Evolutionary conservation across 164 flowering plant species (phyloP).

Genomic region (Umbellularia californica): DNA sequence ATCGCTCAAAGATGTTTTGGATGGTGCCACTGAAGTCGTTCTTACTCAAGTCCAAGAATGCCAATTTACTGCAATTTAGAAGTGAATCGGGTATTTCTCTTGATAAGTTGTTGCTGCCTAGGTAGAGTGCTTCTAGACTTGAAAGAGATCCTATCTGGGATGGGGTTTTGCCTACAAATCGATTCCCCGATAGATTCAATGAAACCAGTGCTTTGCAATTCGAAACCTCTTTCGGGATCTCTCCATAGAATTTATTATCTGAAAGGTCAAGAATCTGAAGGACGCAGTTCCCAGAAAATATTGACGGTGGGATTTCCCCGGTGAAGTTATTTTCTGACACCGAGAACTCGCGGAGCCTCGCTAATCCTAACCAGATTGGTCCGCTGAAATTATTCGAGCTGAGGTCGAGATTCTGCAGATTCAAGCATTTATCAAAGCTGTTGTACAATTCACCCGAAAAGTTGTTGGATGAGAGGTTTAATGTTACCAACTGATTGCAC

Average conservation of each 20-base stretch:
- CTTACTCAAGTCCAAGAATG: slow-evolving; percentile 61
- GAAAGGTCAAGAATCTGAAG: slow-evolving; percentile 64
- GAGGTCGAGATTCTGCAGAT: slow-evolving; percentile 55
- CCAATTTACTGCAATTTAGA: slow-evolving; percentile 38
- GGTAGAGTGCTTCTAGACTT: slow-evolving; percentile 35
- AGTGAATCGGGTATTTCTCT: slow-evolving; percentile 58
- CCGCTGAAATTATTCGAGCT: slow-evolving; percentile 64
- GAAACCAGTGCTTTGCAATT: slow-evolving; percentile 39
- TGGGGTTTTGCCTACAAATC: slow-evolving; percentile 56
- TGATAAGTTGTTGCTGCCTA: slow-evolving; percentile 63
- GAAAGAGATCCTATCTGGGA: slow-evolving; percentile 46
- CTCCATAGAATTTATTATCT: slow-evolving; percentile 47
- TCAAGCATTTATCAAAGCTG: slow-evolving; percentile 43
- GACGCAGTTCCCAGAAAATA: slow-evolving; percentile 44
- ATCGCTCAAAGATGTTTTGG: slow-evolving; percentile 51
- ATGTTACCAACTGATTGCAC: slow-evolving; percentile 40
- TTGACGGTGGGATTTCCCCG: slow-evolving; percentile 32
- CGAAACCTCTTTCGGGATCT: slow-evolving; percentile 43
- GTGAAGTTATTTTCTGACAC: slow-evolving; percentile 48
- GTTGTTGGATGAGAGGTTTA: slow-evolving; percentile 53
- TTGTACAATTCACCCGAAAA: slow-evolving; percentile 48
- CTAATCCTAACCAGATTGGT: slow-evolving; percentile 44
- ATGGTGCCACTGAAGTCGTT: slow-evolving; percentile 56
- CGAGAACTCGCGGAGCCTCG: slow-evolving; percentile 40
- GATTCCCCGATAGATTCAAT: slow-evolving; percentile 59